phyloP scores from a whole-genome alignment of 208 protist species.

The Trypanosoma platydactyli region DNA sequence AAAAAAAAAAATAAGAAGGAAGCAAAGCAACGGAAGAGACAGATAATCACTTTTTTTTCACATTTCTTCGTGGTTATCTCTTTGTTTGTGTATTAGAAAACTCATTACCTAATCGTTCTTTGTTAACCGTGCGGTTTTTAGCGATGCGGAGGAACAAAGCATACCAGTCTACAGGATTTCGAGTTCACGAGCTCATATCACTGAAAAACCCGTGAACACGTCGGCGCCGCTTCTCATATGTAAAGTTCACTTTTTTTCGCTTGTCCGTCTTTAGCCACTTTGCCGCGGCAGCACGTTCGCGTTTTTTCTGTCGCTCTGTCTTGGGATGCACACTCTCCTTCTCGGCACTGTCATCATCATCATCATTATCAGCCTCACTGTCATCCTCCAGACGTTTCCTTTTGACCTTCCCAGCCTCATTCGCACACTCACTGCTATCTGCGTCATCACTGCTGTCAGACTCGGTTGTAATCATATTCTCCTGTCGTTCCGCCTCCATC shows the following conservation, averaged over 20 bases:
- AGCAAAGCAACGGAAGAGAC: not conserved
- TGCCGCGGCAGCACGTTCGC: slow-evolving; percentile 71
- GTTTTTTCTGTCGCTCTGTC: slow-evolving; percentile 57
- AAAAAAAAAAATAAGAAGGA: not conserved
- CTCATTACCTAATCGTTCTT: not conserved
- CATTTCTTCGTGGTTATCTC: not conserved
- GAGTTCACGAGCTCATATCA: slow-evolving; percentile 45
- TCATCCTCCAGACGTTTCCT: slow-evolving; percentile 5
- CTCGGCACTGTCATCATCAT: slow-evolving; percentile 9
- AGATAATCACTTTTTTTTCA: not conserved
- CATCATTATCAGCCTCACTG: slow-evolving; percentile 5
- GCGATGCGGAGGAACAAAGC: not conserved
- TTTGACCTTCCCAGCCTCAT: slow-evolving; percentile 7
- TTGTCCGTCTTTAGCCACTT: slow-evolving; percentile 89
- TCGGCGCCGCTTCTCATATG: slow-evolving; percentile 79
- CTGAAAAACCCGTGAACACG: slow-evolving; percentile 87
- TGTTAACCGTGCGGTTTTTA: not conserved
- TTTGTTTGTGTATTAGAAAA: slow-evolving; percentile 1
- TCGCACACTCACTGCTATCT: slow-evolving; percentile 13
- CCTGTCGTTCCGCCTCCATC: slow-evolving; percentile 57
- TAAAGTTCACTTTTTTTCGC: slow-evolving; percentile 85
- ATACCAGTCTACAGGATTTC: not conserved
- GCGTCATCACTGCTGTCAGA: slow-evolving; percentile 21
- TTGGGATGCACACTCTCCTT: slow-evolving; percentile 29
- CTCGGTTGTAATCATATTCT: slow-evolving; percentile 23